A percentile compares a stretch with the other conserved stretches of the same genome.
These are phyloP conservation scores for Emericellopsis cladophorae DNA, from an alignment of 2,329 filamentous ascomycete genomes.

Conservation along the genomic window DNA sequence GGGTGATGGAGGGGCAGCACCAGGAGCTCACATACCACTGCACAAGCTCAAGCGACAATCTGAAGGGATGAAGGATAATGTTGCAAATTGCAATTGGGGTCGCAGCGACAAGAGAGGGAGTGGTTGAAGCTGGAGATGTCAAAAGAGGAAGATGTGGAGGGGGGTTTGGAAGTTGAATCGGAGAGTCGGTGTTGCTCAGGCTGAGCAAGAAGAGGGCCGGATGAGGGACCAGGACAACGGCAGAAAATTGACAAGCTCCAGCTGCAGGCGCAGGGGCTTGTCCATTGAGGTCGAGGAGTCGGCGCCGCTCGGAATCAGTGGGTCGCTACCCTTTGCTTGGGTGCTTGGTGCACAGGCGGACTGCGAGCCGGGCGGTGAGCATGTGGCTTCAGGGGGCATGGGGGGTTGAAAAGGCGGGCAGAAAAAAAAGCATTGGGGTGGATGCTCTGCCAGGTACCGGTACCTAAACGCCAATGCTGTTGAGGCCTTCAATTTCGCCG, in stretches of 20 bases:
- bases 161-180: conserved; percentile 1
- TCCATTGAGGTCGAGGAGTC: not conserved
- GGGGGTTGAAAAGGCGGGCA: not conserved
- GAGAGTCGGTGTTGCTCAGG: not conserved
- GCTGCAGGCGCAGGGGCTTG: not conserved
- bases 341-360: not conserved
- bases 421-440: conserved; percentile 4
- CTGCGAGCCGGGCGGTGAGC: not conserved
- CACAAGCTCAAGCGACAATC: conserved; percentile 1
- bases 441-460: conserved; percentile 1
- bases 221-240: not conserved
- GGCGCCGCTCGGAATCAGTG: not conserved
- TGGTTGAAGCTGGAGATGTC: not conserved
- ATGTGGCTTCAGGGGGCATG: not conserved
- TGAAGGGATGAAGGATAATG: not conserved
- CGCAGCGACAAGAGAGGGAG: not conserved
- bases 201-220: not conserved
- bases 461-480: conserved; percentile 1
- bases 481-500: not conserved
- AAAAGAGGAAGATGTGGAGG: conserved; percentile 1
- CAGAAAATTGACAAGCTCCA: conserved; percentile 1
- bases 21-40: conserved; percentile 2
- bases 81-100: not conserved
- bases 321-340: not conserved
- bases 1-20: not conserved